Evolutionary conservation across 495 filamentous ascomycete genomes (phyloP).

Genomic region (Aspergillus haitiensis): DNA sequence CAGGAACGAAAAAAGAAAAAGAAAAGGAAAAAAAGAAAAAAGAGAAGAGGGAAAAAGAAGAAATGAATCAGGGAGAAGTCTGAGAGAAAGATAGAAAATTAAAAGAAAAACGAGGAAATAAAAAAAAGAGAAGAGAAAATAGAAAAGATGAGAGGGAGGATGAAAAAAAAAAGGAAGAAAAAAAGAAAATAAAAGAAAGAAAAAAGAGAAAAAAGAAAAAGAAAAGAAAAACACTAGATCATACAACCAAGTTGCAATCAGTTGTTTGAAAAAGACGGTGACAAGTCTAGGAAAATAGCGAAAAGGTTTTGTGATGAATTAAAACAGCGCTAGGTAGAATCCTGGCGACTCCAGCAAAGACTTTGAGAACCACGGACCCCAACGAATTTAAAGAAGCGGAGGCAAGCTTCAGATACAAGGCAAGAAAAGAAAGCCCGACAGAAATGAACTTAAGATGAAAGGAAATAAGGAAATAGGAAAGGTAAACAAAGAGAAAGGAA

Average conservation of each 20-base stretch:
- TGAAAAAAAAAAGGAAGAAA: constrained; percentile 10
- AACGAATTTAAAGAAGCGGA: constrained; percentile 17
- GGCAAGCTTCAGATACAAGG: constrained; percentile 17
- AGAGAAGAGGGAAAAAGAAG: constrained; percentile 9
- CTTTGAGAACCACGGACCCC: constrained; percentile 17
- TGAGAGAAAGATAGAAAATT: constrained; percentile 14
- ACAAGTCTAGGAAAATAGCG: constrained; percentile 29
- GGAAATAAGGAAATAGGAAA: constrained; percentile 23
- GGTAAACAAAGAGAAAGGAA: constrained; percentile 27
- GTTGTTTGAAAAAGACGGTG: constrained; percentile 25
- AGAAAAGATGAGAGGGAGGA: constrained; percentile 1
- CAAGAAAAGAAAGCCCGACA: constrained; percentile 12
- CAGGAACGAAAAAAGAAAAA: constrained; percentile 18
- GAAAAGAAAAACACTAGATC: constrained; percentile 16
- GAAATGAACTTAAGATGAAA: constrained; percentile 27
- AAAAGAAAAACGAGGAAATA: no score
- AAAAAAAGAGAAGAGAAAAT: neutral
- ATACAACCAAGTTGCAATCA: constrained; percentile 26
- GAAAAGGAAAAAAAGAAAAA: constrained; percentile 7
- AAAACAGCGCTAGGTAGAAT: constrained; percentile 28
- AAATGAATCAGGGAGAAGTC: constrained; percentile 15
- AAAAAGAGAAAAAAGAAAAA: constrained; percentile 2
- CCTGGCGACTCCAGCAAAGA: constrained; percentile 23
- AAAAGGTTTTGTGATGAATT: constrained; percentile 29
- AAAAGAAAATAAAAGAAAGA: neutral